Evolutionary conservation across 2,329 filamentous ascomycete genomes (phyloP), one percentile per base, ranked within the genome.

Genomic region (Aspergillus neoniger): DNA sequence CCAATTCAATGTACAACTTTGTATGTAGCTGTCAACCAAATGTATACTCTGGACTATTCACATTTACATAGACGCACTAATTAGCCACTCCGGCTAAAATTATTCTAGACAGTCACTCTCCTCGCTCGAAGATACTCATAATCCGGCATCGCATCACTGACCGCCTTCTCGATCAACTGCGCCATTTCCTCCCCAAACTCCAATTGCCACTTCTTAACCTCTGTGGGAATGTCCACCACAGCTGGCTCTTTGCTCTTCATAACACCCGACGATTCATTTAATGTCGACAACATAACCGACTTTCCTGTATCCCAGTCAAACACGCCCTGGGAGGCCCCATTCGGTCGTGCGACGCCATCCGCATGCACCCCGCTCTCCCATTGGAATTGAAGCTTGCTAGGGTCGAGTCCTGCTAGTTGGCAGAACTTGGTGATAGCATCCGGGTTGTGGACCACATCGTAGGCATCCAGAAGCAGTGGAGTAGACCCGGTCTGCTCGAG

Each of bases 151-250:
- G 52, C 56, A 28, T 53, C 59, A 41, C 25, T 14, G n/a, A 63
- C 62, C 23, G 28, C 48, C 14, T 23, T 21, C 25, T 58, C 57
- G 2, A 63, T 48, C n/a, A 38, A 12, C 14, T 7, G 12, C 1
- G 41, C 65, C 21, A 61, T 44, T 12, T 57, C 54, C 25, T 63
- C 61, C 9, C 65, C 67, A 51, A 68, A 68, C 48, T 69, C 62
- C 41, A 60, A 61, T 32, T 51, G 58, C 73, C 73, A 75, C 55
- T 69, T 63, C 52, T 52, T 54, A 8, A 62, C 55, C 28, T 69
- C 69, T 2, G 52, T 61, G 2, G 62, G 63, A 8, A 75, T 63
- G 51, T 70, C 66, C 14, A 69, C 41, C 4, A 23, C 36, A 1
- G 44, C 49, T 1, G 47, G n/a, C 10, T 39, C 52, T 47, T 53